phyloP scores from a whole-genome alignment of 2,329 filamentous ascomycete species.

The Aspergillus texensis region DNA sequence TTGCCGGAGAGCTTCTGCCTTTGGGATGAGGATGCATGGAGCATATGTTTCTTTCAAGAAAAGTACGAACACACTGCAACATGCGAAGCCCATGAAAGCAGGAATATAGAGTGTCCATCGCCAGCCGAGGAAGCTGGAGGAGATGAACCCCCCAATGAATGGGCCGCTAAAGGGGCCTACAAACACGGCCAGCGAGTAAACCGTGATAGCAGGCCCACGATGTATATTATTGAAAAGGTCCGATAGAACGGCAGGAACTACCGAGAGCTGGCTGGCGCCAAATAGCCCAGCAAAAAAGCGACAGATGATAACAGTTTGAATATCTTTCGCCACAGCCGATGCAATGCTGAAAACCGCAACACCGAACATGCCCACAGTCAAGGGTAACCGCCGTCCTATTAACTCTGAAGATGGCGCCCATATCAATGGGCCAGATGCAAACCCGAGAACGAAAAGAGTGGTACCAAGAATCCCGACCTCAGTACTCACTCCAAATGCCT shows the following conservation, averaged over 20 bases:
- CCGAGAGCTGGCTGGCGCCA: slow-evolving; percentile 46
- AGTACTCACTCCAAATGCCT: slow-evolving; percentile 45
- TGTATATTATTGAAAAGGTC: slow-evolving; percentile 52
- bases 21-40: slow-evolving; percentile 54
- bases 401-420: slow-evolving; percentile 65
- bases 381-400: slow-evolving; percentile 57
- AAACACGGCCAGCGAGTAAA: slow-evolving; percentile 53
- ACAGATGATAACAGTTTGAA: slow-evolving; percentile 44
- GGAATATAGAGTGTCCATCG: slow-evolving; percentile 55
- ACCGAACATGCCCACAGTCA: slow-evolving; percentile 45
- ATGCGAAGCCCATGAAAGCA: slow-evolving; percentile 53
- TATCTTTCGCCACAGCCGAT: slow-evolving; percentile 43
- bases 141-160: slow-evolving; percentile 55
- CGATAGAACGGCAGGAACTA: slow-evolving; percentile 46
- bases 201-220: slow-evolving; percentile 44
- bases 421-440: slow-evolving; percentile 62
- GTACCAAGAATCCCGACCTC: slow-evolving; percentile 50
- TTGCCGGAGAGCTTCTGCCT: slow-evolving; percentile 53
- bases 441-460: slow-evolving; percentile 53
- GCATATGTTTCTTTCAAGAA: slow-evolving; percentile 59
- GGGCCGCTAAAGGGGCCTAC: slow-evolving; percentile 51
- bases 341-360: slow-evolving; percentile 50
- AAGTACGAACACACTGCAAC: slow-evolving; percentile 34
- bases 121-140: slow-evolving; percentile 50
- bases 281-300: slow-evolving; percentile 52